These are phyloP conservation scores for Euphorbia celastroides DNA, from an alignment of 441 rosid genomes.

Conservation along the genomic window DNA sequence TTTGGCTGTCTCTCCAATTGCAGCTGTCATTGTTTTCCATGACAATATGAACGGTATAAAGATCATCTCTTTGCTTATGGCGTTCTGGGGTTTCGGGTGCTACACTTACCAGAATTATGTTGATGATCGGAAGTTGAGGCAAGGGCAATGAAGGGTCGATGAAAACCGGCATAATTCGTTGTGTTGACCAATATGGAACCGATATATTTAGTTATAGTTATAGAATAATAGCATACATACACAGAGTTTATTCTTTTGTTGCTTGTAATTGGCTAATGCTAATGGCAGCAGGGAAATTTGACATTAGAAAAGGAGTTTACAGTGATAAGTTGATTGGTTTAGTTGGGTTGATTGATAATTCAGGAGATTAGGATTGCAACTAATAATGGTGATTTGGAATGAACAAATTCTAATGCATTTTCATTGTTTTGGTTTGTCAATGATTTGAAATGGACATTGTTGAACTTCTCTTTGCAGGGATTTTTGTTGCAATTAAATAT, in stretches of 20 bases:
- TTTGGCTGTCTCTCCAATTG: constrained; percentile 72
- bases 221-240: background rate
- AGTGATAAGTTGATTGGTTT: background rate
- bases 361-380: too few relatives aligned
- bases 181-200: constrained; percentile 3
- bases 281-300: too few relatives aligned
- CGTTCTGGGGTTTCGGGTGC: constrained; percentile 70
- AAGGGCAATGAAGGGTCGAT: constrained; percentile 15
- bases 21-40: constrained; percentile 57
- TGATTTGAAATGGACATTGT: too few relatives aligned
- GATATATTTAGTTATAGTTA: background rate
- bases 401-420: too few relatives aligned
- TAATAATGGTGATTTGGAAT: too few relatives aligned
- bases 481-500: too few relatives aligned
- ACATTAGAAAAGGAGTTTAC: background rate
- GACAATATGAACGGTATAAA: constrained; percentile 80
- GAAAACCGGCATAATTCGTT: constrained; percentile 20
- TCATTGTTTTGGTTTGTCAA: too few relatives aligned
- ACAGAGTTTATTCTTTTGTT: background rate
- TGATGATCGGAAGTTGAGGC: constrained; percentile 52
- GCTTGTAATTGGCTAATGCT: too few relatives aligned
- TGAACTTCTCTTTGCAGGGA: too few relatives aligned
- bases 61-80: constrained; percentile 70
- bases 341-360: too few relatives aligned
- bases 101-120: constrained; percentile 72